Evolutionary conservation across 2,329 filamentous ascomycete species (phyloP), one percentile per base, ranked within the genome.

Genomic region (Cyphellophora attinorum): DNA sequence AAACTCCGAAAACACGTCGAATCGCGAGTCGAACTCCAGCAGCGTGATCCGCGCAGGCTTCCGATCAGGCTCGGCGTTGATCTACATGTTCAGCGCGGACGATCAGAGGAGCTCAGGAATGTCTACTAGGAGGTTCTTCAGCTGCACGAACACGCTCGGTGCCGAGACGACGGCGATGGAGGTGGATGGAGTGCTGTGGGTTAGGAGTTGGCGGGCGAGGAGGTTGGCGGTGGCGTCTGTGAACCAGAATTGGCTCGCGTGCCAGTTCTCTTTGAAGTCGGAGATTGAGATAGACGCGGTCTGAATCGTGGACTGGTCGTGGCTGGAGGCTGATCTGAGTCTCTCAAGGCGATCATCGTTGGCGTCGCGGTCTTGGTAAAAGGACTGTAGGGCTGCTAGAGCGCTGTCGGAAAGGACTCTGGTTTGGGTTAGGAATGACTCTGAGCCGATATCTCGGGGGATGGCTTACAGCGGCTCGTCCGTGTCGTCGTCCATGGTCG

Each of bases 171-270:
- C 71, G 3, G 72, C 81, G 45, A 89, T 76, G 3, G 60, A 66
- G 18, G 69, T 75, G 6, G 70, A 64, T 3, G 65, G 56, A 2
- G 67, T 74, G 2, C 73, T 67, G 31, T 68, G 77, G 4, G 73
- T 64, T 2, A 89, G 67, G 19, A 91, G 64, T 49, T 83, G 70
- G 36, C 66, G 61, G 1, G 81, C 83, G 13, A 83, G 58, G 4
- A 66, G 51, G 2, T 56, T 66, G 0, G 83, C 83, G 15, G 82
- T 88, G 44, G 78, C 72, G 34, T 86, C 77, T 6, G 74, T 76
- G 53, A 85, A 85, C 83, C 84, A 91, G 51, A 91, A 91, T 58
- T 89, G 83, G 42, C 74, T 81, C 51, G 80, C 73, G 51, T 88
- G 84, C 84, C 84, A 91, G 56, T 89, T 79, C 58, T 89, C 84